Base-by-base conservation (phyloP, 805 yeast genomes). In the Millerozyma miso region DNA sequence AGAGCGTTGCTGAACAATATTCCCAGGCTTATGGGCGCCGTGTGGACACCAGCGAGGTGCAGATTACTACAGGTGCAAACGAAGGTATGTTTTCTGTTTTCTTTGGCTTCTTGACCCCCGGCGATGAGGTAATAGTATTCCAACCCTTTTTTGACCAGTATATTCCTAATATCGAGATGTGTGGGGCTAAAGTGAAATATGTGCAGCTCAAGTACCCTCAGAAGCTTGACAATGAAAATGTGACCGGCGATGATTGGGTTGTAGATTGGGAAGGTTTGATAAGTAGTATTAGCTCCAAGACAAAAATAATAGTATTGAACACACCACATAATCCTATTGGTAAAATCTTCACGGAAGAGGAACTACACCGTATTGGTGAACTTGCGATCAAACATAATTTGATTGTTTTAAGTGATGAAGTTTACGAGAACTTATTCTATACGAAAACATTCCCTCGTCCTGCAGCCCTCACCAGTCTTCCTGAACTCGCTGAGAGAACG, bases 131-230 rank as follows among this genome's bases (percentile, higher is more conserved):
- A 19, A 86, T 93, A 61, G 97, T 93, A 12, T 86, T 93, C 59
- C 96, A 91, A 64, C 99, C 99, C 2, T 93, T 89, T 60, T 93
- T 93, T 59, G 99, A 93, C 58, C 99, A 93, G 66, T 93, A 93
- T 65, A 87, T 93, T 50, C 81, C 97, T 43, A 91, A 93, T 64
- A 85, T 93, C 56, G 93, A 89, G 62, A 78, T 93, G 69, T 82
- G 95, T 4, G 98, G 98, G 31, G 99, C 96, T 34, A 86, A 81
- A 56, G 88, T 88, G 20, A 88, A 83, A 38, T 89, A 88, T 54
- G 96, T 88, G 33, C 87, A 89, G 38, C 71, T 93, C 48, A 82
- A 84, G 53, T 93, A 93, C 19, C 99, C 99, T 8, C 62, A 69
- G 15, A 86, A 84, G 38, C 80, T 88, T 47, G 73, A 78, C 42